A percentile compares a stretch with the other conserved stretches of the same genome.
Evolutionary conservation across 202 grass and related monocot genomes (phyloP).

Genomic region (Panicum virgatum): DNA sequence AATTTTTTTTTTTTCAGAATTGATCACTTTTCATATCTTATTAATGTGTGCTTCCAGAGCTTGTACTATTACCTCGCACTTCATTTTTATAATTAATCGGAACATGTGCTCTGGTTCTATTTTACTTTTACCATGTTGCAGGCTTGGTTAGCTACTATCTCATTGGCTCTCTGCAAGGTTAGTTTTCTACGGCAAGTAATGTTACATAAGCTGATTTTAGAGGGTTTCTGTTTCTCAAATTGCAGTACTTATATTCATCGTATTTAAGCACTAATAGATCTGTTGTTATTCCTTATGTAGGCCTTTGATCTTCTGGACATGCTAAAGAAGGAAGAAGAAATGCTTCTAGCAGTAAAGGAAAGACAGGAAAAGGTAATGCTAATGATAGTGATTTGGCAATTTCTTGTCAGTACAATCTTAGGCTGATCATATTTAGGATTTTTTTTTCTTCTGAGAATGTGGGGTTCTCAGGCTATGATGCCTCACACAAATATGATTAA

Average conservation of each 20-base stretch:
- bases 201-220: background rate
- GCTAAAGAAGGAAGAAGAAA: slow-evolving; percentile 94
- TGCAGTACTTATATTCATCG: background rate
- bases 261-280: background rate
- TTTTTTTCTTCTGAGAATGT: background rate
- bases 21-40: background rate
- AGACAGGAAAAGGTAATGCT: slow-evolving; percentile 68
- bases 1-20: no score
- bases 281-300: slow-evolving; percentile 32
- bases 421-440: no score
- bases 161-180: slow-evolving; percentile 86
- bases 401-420: background rate
- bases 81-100: slow-evolving; percentile 16
- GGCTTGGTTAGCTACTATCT: slow-evolving; percentile 82
- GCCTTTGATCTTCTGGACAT: slow-evolving; percentile 93
- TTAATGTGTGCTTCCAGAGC: background rate
- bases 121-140: slow-evolving; percentile 46
- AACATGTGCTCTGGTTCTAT: background rate
- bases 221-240: slow-evolving; percentile 17
- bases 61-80: background rate
- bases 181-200: slow-evolving; percentile 28
- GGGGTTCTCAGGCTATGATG: background rate
- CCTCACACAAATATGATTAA: background rate
- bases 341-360: slow-evolving; percentile 84
- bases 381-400: background rate